Conservation (phyloP, 1,139 yeast species). For the Yamadazyma siamensis region DNA sequence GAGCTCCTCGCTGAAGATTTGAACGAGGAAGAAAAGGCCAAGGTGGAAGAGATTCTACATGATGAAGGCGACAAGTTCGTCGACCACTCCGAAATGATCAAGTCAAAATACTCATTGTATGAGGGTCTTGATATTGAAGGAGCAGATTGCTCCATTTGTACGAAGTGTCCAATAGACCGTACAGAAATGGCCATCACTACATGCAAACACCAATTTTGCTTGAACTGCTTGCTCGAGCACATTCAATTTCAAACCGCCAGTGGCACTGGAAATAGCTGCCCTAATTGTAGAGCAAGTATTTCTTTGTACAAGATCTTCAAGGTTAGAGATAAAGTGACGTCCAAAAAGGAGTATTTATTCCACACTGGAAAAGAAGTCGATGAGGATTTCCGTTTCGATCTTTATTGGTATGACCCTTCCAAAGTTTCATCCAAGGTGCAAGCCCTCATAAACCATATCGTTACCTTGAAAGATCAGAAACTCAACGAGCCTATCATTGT, state of each 20-base stretch:
- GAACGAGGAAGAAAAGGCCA: slow-evolving; percentile 14
- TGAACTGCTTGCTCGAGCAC: slow-evolving; percentile 71
- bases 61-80: slow-evolving; percentile 28
- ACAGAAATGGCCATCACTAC: slow-evolving; percentile 65
- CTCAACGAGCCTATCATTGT: slow-evolving; percentile 78
- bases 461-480: slow-evolving; percentile 47
- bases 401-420: slow-evolving; percentile 47
- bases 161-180: slow-evolving; percentile 55
- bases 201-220: slow-evolving; percentile 81
- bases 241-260: slow-evolving; percentile 41
- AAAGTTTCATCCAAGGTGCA: slow-evolving; percentile 69
- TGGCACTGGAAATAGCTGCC: slow-evolving; percentile 43
- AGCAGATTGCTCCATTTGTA: slow-evolving; percentile 80
- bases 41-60: slow-evolving; percentile 16
- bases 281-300: slow-evolving; percentile 52
- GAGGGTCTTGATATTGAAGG: slow-evolving; percentile 29
- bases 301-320: slow-evolving; percentile 44
- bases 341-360: slow-evolving; percentile 31
- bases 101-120: slow-evolving; percentile 24
- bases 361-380: slow-evolving; percentile 24
- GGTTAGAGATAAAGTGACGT: slow-evolving; percentile 26
- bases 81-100: slow-evolving; percentile 29
- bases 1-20: slow-evolving; percentile 22
- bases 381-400: slow-evolving; percentile 25
- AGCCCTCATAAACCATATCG: slow-evolving; percentile 62